Evolutionary conservation across 202 grass and related monocot species (phyloP).

Genomic region (Saccharum hybrid): DNA sequence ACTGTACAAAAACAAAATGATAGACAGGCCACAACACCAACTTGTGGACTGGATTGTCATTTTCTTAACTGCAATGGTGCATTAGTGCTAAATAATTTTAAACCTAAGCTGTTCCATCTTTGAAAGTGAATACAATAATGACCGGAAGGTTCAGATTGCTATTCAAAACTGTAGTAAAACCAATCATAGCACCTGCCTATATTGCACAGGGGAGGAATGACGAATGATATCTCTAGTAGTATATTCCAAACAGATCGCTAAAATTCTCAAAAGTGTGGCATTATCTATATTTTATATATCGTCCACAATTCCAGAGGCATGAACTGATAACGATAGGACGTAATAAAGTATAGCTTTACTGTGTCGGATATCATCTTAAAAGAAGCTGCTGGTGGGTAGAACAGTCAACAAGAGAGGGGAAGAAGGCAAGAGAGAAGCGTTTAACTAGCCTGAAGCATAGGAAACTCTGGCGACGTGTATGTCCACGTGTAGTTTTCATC

Average conservation of each 20-base stretch:
- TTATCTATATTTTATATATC: neutral
- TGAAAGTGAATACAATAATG: neutral
- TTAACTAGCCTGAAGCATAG: conserved; percentile 61
- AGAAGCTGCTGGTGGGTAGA: conserved; percentile 5
- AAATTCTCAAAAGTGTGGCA: neutral
- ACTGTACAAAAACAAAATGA: neutral
- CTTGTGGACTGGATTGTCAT: neutral
- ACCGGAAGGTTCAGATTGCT: neutral
- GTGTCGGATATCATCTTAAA: neutral
- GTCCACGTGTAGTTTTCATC: conserved; percentile 73
- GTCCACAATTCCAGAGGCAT: neutral
- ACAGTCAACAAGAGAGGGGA: neutral
- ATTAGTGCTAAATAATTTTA: neutral
- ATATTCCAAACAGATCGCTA: conserved; percentile 10
- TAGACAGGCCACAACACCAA: neutral
- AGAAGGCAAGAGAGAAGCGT: neutral
- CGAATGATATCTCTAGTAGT: neutral
- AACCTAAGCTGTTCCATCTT: neutral
- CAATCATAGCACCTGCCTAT: neutral
- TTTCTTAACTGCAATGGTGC: conserved; percentile 4
- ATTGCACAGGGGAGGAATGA: neutral
- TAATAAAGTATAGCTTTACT: conserved; percentile 13
- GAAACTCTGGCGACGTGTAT: conserved; percentile 77
- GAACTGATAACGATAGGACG: neutral
- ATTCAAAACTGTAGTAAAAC: neutral